These are phyloP conservation scores for Chlorociboria aeruginascens DNA, from an alignment of 495 filamentous ascomycete species.

Conservation along the genomic window DNA sequence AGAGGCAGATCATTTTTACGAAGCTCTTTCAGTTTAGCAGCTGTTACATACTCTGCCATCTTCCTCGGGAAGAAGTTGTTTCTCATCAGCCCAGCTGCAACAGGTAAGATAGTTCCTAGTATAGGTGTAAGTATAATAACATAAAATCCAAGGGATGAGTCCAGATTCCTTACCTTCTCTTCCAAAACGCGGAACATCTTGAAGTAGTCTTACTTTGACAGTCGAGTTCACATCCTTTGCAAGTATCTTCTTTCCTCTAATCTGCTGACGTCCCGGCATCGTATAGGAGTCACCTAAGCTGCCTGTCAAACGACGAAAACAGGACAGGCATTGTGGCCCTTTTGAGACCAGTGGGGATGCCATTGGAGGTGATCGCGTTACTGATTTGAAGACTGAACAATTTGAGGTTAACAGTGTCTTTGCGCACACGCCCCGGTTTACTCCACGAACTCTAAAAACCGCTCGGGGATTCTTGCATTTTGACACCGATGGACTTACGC, in stretches of 20 bases:
- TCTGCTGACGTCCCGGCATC: constrained; percentile 23
- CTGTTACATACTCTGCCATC: constrained; percentile 43
- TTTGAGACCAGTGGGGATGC: constrained; percentile 14
- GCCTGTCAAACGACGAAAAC: constrained; percentile 13
- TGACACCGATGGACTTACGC: too few relatives aligned
- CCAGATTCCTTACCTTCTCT: constrained; percentile 29
- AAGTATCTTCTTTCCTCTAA: constrained; percentile 42
- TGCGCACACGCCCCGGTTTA: not conserved
- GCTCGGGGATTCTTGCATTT: too few relatives aligned
- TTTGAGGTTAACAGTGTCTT: not conserved
- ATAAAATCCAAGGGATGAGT: not conserved
- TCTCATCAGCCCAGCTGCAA: constrained; percentile 41
- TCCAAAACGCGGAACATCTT: constrained; percentile 41
- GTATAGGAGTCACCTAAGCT: constrained; percentile 1
- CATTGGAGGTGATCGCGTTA: constrained; percentile 5
- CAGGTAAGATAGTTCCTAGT: constrained; percentile 41
- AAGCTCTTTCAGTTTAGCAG: constrained; percentile 29
- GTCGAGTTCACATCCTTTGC: constrained; percentile 27
- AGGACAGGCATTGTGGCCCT: constrained; percentile 19
- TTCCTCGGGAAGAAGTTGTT: constrained; percentile 40
- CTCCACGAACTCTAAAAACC: not conserved
- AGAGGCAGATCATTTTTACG: constrained; percentile 26
- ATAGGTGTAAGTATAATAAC: not conserved
- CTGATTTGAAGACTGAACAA: too few relatives aligned
- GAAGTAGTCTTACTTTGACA: constrained; percentile 38